Base-by-base conservation (phyloP, 2,329 filamentous ascomycete species). In the Trichoderma sp. region DNA sequence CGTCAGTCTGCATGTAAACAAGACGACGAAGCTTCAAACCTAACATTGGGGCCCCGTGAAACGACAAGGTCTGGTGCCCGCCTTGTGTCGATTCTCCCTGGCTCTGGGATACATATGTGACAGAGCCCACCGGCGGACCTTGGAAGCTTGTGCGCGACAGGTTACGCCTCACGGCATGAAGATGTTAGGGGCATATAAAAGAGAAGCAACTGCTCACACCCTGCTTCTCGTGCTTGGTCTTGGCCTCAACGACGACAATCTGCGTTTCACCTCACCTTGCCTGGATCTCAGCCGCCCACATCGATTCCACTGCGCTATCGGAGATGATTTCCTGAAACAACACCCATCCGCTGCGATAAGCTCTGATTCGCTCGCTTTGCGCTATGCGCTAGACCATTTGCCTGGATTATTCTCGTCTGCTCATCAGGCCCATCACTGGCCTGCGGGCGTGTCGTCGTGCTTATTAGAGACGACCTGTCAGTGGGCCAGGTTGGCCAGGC, bases 321-420 rank as follows among this genome's bases (percentile, higher is more conserved):
- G 64, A 66, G 59, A 66, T 66, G 64, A 66, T 63, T 66, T 66
- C 64, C 64, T 63, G 59, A 66, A 52, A 63, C 64, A 63, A 66
- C 39, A 57, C 52, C 64, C 52, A 41, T 34, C 50, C 19, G 44
- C 41, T 51, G 64, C 34, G 21, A 58, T 48, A 30, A 26, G 45
- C 15, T 52, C 30, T 63, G 52, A 58, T 63, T 58, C 56, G 59
- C 24, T 43, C 47, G 30, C 48, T 61, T 26, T 19, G 54, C 43
- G 39, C 30, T 51, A 19, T 41, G 43, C 19, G 34, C 63, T 34
- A 52, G 34, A n/a, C 57, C 64, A 26, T 9, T 30, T 30, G 30
- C 30, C 30, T 30, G 30, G 30, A 19, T 66, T 55, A 39, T 30
- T 48, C 44, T 52, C 47, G 59, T 17, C 41, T 54, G 39, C 39